Base-by-base conservation (phyloP, 2,329 filamentous ascomycete species). In the Aschersonia sp. region DNA sequence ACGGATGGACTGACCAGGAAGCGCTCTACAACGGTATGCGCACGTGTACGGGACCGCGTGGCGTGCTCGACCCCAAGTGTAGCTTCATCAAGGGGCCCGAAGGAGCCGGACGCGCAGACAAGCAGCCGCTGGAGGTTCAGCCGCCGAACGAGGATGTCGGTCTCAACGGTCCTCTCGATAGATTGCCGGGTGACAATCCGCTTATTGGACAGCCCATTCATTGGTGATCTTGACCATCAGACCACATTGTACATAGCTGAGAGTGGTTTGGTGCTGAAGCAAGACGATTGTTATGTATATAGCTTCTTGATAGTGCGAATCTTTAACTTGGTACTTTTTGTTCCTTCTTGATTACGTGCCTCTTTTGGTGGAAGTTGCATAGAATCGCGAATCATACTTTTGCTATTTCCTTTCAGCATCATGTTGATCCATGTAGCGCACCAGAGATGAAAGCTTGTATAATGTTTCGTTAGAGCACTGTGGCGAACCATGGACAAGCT, bases 1-100 rank as follows among this genome's bases (percentile, higher is more conserved):
- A 60, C 46, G 59, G 58, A 45, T 61, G 59, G 58, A 55, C 51
- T 4, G 56, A 61, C 50, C 59, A 61, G 48, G 45, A 46, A 28
- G 52, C 53, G 5, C 51, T 61, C 20, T 53, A 56, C n/a, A 38
- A 47, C 12, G 56, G 56, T 43, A 56, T 61, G 43, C 44, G 42
- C 20, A 57, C 58, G 30, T 61, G 58, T 53, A 57, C 55, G 4
- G 58, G 58, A 1, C 47, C 51, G 6, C 45, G 46, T 12, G 58
- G 58, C 45, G 54, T 59, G 30, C 38, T 53, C 12, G 55, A 55
- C 43, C n/a, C 41, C 7, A 47, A 43, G 9, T 60, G 58, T 51
- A 59, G 54, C 45, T 49, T 60, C 44, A 59, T 58, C 42, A 53
- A 59, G 12, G 55, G 55, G 5, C 47, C 53, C 10, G 46, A 56